Base-by-base conservation (phyloP, 768 basidiomycete species). In the Infundibulicybe gibba region DNA sequence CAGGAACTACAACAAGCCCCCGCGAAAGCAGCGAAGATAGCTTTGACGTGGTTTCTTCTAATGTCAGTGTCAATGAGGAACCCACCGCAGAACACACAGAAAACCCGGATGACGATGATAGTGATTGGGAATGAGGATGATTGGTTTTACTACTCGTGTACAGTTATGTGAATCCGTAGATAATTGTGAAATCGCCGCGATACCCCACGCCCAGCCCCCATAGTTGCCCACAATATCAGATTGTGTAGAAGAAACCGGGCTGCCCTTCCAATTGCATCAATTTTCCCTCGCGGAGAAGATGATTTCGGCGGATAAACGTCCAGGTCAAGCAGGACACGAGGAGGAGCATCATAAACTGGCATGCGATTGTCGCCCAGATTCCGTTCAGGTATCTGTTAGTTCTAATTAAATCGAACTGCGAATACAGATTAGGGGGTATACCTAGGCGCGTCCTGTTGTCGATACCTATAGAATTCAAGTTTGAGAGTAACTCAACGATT, bases 21-120 rank as follows among this genome's bases (percentile, higher is more conserved):
- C 71, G 81, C 35, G 76, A 74, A 43, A 79, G 77, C 54, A 83
- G 81, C 50, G 83, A 84, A 44, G 83, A 74, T 12, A 82, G 84
- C 50, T 87, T 80, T 58, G 85, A 87, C 58, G 70, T 86, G 5
- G 76, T 88, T 20, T 81, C 79, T 38, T 38, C 35, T 19, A 77
- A 74, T 56, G 74, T 63, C 3, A 77, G 78, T 47, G 74, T 65
- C 41, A 68, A 66, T 48, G 50, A 52, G 13, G 70, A 66, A 16
- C 32, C 44, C 4, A 6, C n/a, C 15, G 32, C 39, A 32, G 32
- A 12, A 41, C 38, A 13, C 21, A 35, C 42, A 44, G 54, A 51
- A 3, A 62, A 63, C 9, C 67, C 65, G 3, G 68, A 69, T 33
- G 71, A 72, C 6, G 72, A 71, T 32, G 78, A 80, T 40, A 81